Conservation (phyloP, 768 basidiomycete species). For the Lentinula raphanica region DNA sequence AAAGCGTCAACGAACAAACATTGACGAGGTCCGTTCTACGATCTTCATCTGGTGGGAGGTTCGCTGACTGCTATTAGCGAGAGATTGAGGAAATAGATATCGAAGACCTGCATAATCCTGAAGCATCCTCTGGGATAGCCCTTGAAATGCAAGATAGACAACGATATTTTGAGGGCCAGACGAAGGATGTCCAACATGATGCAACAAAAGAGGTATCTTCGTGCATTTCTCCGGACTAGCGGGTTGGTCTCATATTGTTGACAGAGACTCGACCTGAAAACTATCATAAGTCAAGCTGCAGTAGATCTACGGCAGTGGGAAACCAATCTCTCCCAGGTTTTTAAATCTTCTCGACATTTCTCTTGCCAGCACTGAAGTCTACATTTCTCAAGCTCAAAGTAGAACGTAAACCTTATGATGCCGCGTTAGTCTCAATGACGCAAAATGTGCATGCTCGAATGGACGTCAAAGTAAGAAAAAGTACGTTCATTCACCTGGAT, state of each 20-base stretch:
- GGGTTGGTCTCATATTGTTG: not conserved
- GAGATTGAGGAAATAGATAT: conserved; percentile 62
- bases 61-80: not conserved
- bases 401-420: conserved; percentile 62
- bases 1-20: conserved; percentile 54
- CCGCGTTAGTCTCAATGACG: conserved; percentile 70
- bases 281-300: conserved; percentile 43
- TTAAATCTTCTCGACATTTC: not conserved
- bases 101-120: conserved; percentile 75
- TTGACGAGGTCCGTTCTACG: conserved; percentile 33
- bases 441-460: conserved; percentile 70
- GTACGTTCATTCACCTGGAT: conserved; percentile 35
- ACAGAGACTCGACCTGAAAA: conserved; percentile 42
- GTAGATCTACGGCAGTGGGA: conserved; percentile 54
- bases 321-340: conserved; percentile 49
- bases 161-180: conserved; percentile 73
- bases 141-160: conserved; percentile 86
- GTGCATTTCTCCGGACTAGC: not conserved
- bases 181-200: conserved; percentile 28
- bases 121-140: conserved; percentile 60
- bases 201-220: conserved; percentile 22
- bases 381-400: conserved; percentile 48
- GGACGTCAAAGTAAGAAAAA: conserved; percentile 59
- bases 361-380: not conserved
- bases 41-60: not conserved